Conservation (phyloP, 2,329 filamentous ascomycete species). For the Stagonosporopsis chrysanthemi region DNA sequence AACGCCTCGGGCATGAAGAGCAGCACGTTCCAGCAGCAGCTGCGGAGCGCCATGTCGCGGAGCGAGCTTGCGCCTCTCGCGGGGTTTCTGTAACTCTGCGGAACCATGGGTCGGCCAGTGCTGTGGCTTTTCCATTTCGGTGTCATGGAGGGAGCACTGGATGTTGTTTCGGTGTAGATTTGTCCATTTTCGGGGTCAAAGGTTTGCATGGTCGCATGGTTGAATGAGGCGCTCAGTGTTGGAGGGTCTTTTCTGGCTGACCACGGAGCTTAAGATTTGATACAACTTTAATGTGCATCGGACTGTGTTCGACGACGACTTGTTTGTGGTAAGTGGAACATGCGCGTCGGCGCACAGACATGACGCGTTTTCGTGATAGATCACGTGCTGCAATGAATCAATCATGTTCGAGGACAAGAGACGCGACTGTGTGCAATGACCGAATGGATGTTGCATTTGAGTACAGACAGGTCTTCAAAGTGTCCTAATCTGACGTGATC, state of each 20-base stretch:
- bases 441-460: not conserved
- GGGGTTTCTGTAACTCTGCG: not conserved
- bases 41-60: slow-evolving; percentile 2
- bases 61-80: not conserved
- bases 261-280: not conserved
- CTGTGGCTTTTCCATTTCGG: not conserved
- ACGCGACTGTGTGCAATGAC: not conserved
- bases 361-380: not conserved
- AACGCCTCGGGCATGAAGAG: slow-evolving; percentile 9
- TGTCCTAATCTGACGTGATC: not conserved
- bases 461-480: not conserved
- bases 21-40: slow-evolving; percentile 1
- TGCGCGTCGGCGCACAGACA: not conserved
- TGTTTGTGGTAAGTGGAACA: not conserved
- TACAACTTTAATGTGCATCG: not conserved
- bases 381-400: not conserved
- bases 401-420: not conserved
- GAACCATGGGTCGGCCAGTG: not conserved
- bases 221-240: not conserved
- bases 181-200: slow-evolving; percentile 11
- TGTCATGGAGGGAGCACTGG: not conserved
- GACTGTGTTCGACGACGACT: not conserved
- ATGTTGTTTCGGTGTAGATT: slow-evolving; percentile 3
- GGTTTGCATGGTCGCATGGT: not conserved
- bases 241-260: not conserved